Percentiles rank a stretch among this genome's conserved stretches.
Evolutionary conservation across 352 stramenopile species (phyloP).

Genomic region (Phytophthora fragariae): DNA sequence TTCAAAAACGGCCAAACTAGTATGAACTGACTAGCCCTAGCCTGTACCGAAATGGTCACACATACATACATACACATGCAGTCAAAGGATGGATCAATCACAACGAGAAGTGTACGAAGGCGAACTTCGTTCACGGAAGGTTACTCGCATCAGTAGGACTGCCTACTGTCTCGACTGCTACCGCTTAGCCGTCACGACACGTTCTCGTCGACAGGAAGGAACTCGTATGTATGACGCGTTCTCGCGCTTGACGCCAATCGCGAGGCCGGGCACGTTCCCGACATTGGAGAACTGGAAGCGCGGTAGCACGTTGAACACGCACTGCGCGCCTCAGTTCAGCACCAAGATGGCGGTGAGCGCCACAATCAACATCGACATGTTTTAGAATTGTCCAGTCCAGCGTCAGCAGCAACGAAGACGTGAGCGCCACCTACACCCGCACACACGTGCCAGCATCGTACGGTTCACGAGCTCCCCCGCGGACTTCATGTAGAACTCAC

Average conservation of each 20-base stretch:
- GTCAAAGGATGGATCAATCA: too few relatives aligned
- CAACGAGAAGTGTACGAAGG: too few relatives aligned
- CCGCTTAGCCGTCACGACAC: not conserved
- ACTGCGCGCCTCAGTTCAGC: too few relatives aligned
- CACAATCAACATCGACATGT: constrained; percentile 60
- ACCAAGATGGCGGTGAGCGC: constrained; percentile 49
- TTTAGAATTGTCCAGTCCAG: constrained; percentile 46
- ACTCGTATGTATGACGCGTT: constrained; percentile 22
- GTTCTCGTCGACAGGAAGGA: constrained; percentile 30
- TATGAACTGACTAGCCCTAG: too few relatives aligned
- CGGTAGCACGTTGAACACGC: too few relatives aligned
- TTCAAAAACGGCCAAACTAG: too few relatives aligned
- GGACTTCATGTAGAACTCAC: constrained; percentile 71
- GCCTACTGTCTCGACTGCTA: constrained; percentile 12
- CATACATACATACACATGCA: too few relatives aligned
- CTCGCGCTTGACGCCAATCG: constrained; percentile 26
- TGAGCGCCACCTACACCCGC: not conserved
- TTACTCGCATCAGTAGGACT: constrained; percentile 24
- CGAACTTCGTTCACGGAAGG: too few relatives aligned
- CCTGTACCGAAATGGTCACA: too few relatives aligned
- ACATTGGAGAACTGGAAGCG: too few relatives aligned
- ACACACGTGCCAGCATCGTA: constrained; percentile 37
- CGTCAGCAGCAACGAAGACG: not conserved
- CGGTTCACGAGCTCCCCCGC: constrained; percentile 69
- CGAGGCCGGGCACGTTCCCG: constrained; percentile 64